phyloP scores from a whole-genome alignment of 2,329 filamentous ascomycete species.

The Paecilomyces variotii region DNA sequence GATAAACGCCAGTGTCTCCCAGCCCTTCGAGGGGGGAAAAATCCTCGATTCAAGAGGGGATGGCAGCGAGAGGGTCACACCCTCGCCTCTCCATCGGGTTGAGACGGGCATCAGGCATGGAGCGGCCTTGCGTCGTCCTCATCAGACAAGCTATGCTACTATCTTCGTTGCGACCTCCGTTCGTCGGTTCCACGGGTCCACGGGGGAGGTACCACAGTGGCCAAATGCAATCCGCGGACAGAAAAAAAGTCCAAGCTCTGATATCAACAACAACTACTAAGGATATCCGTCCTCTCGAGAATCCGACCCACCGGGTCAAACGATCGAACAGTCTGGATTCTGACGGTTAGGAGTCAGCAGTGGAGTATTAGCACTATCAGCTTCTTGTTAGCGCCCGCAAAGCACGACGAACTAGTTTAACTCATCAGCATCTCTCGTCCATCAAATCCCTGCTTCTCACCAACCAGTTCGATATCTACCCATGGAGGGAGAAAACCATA shows the following conservation, averaged over 20 bases:
- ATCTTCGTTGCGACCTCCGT: slow-evolving; percentile 9
- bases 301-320: not conserved
- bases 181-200: slow-evolving; percentile 15
- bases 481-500: not conserved
- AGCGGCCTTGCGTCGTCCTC: not conserved
- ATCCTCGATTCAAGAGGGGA: not conserved
- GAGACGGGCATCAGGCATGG: slow-evolving; percentile 5
- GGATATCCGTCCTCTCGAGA: too few relatives aligned
- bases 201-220: slow-evolving; percentile 15
- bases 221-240: slow-evolving; percentile 7
- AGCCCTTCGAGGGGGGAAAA: not conserved
- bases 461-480: not conserved
- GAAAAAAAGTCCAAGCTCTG: not conserved
- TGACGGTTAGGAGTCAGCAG: slow-evolving; percentile 3
- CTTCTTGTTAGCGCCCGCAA: not conserved
- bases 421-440: not conserved
- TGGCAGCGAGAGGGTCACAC: not conserved
- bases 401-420: not conserved
- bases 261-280: not conserved
- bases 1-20: not conserved
- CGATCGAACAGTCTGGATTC: slow-evolving; percentile 5
- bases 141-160: slow-evolving; percentile 6
- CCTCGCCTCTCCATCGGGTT: not conserved
- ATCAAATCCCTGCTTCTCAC: not conserved
- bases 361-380: not conserved